Conservation (phyloP, 176 grass and related monocot genomes). For the Tillandsia leiboldiana region DNA sequence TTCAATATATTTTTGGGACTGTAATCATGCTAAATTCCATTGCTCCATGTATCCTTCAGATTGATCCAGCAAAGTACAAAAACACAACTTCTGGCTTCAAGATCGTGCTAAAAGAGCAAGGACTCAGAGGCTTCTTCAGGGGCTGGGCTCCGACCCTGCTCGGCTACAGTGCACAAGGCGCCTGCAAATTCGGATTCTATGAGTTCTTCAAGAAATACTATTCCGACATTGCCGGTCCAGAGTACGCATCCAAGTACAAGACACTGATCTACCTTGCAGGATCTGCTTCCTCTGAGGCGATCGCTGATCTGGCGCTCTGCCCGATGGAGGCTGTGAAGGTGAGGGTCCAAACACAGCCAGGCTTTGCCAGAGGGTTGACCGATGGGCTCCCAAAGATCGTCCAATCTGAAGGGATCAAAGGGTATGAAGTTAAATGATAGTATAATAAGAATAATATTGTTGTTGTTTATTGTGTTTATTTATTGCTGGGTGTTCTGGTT, state of each 20-base stretch:
- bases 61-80: conserved; percentile 77
- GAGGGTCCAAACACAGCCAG: conserved; percentile 65
- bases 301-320: conserved; percentile 75
- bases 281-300: conserved; percentile 68
- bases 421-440: conserved; percentile 36
- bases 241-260: conserved; percentile 39
- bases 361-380: conserved; percentile 49
- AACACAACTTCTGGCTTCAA: conserved; percentile 40
- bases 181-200: conserved; percentile 87
- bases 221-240: conserved; percentile 45
- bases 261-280: conserved; percentile 58
- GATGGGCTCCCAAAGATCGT: conserved; percentile 77
- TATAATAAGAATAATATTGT: background rate
- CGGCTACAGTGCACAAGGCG: conserved; percentile 76
- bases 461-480: background rate
- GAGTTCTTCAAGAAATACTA: conserved; percentile 87
- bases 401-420: conserved; percentile 63
- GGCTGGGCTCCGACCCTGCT: conserved; percentile 84
- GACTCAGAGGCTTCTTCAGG: conserved; percentile 61
- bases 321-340: conserved; percentile 94
- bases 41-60: conserved; percentile 31
- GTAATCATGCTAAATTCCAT: background rate
- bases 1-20: background rate
- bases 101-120: conserved; percentile 64
- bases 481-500: background rate